Evolutionary conservation across 2,329 filamentous ascomycete genomes (phyloP).

Genomic region (Venturia nashicola): DNA sequence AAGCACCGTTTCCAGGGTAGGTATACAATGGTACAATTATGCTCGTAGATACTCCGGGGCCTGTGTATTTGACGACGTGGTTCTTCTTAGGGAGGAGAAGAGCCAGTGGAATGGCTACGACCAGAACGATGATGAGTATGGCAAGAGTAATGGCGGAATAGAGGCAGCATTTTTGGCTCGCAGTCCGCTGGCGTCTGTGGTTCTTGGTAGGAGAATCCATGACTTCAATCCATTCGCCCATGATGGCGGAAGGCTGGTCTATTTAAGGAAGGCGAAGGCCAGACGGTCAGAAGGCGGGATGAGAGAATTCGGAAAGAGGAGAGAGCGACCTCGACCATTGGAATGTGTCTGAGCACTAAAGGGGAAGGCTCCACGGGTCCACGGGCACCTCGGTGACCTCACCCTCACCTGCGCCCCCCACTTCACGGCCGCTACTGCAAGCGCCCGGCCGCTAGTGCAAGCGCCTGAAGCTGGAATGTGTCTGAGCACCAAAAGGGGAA

Average conservation of each 20-base stretch:
- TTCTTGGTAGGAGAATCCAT: background rate
- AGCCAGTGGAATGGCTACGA: background rate
- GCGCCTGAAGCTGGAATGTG: too few species aligned
- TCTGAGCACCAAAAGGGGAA: too few species aligned
- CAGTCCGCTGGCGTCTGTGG: background rate
- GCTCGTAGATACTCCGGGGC: background rate
- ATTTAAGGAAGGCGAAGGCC: too few species aligned
- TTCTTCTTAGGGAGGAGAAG: background rate
- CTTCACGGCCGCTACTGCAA: too few species aligned
- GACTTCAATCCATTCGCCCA: background rate
- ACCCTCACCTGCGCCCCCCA: too few species aligned
- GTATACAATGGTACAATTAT: conserved; percentile 32
- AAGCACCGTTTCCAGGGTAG: conserved; percentile 33
- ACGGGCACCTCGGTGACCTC: too few species aligned
- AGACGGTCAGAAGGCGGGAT: too few species aligned
- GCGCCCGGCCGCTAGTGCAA: too few species aligned
- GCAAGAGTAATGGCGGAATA: background rate
- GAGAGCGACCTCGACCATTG: background rate
- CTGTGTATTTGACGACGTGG: background rate
- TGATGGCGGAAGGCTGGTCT: background rate
- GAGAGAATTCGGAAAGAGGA: background rate
- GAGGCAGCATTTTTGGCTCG: background rate
- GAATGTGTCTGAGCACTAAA: background rate
- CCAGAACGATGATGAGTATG: background rate
- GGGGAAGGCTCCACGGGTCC: too few species aligned